Percentiles rank a stretch among this genome's conserved stretches.
Evolutionary conservation across 1,284 basidiomycete genomes (phyloP).

Genomic region (Malassezia cuniculi): DNA sequence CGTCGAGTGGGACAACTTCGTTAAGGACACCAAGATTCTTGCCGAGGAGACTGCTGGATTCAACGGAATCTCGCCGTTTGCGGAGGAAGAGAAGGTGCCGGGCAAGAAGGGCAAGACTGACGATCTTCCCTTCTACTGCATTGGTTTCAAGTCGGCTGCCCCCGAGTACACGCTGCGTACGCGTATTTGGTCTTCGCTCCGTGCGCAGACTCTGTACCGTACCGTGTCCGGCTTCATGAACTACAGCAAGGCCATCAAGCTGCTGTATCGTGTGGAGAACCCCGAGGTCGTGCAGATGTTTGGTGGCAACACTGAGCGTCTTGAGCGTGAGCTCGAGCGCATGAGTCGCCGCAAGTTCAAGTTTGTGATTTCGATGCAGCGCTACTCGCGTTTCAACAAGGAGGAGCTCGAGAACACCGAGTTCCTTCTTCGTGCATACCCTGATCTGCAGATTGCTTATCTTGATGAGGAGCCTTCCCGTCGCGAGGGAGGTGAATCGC

Average conservation of each 20-base stretch:
- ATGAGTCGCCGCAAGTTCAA: conserved; percentile 99
- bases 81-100: conserved; percentile 50
- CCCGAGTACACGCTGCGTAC: conserved; percentile 97
- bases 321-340: conserved; percentile 89
- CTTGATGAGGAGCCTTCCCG: conserved; percentile 81
- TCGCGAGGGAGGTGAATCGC: conserved; percentile 87
- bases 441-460: conserved; percentile 95
- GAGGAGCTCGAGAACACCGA: conserved; percentile 98
- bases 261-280: conserved; percentile 98
- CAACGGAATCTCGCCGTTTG: conserved; percentile 62
- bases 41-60: conserved; percentile 87
- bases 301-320: conserved; percentile 90
- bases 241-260: conserved; percentile 97
- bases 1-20: conserved; percentile 98
- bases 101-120: conserved; percentile 51
- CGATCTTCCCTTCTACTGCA: conserved; percentile 95
- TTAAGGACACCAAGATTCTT: conserved; percentile 97
- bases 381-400: conserved; percentile 98
- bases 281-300: conserved; percentile 94
- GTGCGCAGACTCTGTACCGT: conserved; percentile 93
- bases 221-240: conserved; percentile 99
- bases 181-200: conserved; percentile 94
- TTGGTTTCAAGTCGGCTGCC: conserved; percentile 96
- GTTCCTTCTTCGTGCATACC: conserved; percentile 94
- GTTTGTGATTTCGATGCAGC: conserved; percentile 98